Evolutionary conservation across 345 rosid species (phyloP), one percentile per base, ranked within the genome.

Genomic region (Passiflora organensis): DNA sequence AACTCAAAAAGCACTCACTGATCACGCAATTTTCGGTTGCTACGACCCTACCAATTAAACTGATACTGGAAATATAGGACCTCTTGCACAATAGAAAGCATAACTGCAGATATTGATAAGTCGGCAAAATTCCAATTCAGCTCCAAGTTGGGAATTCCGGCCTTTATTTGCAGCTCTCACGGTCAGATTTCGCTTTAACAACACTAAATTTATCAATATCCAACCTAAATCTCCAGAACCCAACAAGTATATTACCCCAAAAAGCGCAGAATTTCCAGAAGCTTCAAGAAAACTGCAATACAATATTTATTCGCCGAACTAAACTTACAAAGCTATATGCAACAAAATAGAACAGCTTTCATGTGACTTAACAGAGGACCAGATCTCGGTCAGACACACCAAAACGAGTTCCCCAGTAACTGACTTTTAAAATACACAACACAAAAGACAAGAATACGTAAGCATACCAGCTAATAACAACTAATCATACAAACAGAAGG

Each of bases 371-470:
- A 38, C 13, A 62, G 23, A 60, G 54, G 32, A 63, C 39, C 24
- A 55, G 69, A 78, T 72, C 68, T 25, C 47, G 32, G 47, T 15
- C 67, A 10, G n/a, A 20, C 41, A 53, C n/a, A 57, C 53, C 34
- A 60, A 22, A 45, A 50, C 14, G 44, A 78, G 60, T 28, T 62
- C 63, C 59, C n/a, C 42, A 71, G 59, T 56, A 63, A 68, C 64
- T 63, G 36, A 38, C 56, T 41, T 65, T 59, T 66, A 64, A 34
- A 60, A 74, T 60, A 23, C 49, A 22, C 69, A 60, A 69, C 53
- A 32, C 48, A 43, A 42, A 48, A 47, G 10, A 46, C 17, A 18
- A 32, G 32, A 44, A 23, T 28, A 20, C 38, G 28, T 19, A 20
- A 54, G 12, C 22, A 13, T 5, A 41, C 9, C 13, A 48, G 28